These are phyloP conservation scores for Clavispora santaluciae DNA, from an alignment of 805 yeast species.

Conservation along the genomic window DNA sequence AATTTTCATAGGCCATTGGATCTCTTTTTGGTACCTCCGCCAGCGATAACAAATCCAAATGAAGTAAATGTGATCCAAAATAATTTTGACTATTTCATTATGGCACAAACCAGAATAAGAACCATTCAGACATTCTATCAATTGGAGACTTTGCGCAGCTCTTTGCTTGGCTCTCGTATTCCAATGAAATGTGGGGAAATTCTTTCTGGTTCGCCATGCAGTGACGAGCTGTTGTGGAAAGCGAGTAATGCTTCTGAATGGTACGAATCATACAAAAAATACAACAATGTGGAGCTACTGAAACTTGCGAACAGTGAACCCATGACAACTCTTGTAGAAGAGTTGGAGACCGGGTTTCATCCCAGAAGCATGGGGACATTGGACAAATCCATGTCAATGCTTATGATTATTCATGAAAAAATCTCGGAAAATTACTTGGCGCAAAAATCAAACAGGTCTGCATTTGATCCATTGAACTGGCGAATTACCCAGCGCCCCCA, in stretches of 20 bases:
- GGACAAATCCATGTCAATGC: conserved; percentile 49
- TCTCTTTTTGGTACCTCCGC: conserved; percentile 14
- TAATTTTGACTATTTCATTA: conserved; percentile 47
- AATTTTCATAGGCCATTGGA: conserved; percentile 49
- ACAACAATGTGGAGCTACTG: conserved; percentile 29
- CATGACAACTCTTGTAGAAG: conserved; percentile 41
- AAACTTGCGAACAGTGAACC: conserved; percentile 54
- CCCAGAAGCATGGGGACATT: conserved; percentile 34
- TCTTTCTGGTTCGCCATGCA: conserved; percentile 62
- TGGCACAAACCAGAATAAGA: conserved; percentile 52
- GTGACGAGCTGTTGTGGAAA: conserved; percentile 56
- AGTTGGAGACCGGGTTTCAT: conserved; percentile 10
- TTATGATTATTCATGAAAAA: conserved; percentile 64
- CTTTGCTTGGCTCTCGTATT: conserved; percentile 39
- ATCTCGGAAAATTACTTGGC: conserved; percentile 36
- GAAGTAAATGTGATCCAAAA: conserved; percentile 29
- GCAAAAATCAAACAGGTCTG: conserved; percentile 16
- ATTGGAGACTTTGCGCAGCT: conserved; percentile 44
- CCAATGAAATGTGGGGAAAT: conserved; percentile 39
- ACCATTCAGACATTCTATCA: conserved; percentile 49
- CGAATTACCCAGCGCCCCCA: conserved; percentile 56
- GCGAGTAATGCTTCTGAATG: conserved; percentile 48
- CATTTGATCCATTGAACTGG: conserved; percentile 57
- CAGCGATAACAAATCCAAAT: conserved; percentile 18
- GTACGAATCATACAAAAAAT: conserved; percentile 27